Percentiles rank a stretch among this genome's conserved stretches.
Evolutionary conservation across 805 yeast genomes (phyloP).

Genomic region (Blastobotrys robertii): DNA sequence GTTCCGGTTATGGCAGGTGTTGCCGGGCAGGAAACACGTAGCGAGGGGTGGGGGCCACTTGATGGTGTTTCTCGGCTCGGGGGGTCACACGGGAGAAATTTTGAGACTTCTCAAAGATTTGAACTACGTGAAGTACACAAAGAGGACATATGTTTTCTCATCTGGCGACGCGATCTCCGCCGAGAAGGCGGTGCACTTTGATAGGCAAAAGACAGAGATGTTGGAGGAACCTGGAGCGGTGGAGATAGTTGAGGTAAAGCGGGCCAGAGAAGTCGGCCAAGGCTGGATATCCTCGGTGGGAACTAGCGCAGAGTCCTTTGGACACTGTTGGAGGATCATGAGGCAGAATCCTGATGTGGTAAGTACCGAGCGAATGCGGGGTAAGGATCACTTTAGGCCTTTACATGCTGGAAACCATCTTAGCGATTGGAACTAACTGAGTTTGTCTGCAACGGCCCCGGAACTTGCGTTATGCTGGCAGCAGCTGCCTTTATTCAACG

Average conservation of each 20-base stretch:
- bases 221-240: conserved; percentile 23
- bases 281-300: conserved; percentile 36
- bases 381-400: no score
- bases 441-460: conserved; percentile 69
- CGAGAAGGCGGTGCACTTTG: conserved; percentile 21
- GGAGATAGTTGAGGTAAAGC: conserved; percentile 30
- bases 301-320: conserved; percentile 35
- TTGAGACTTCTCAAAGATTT: conserved; percentile 46
- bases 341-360: conserved; percentile 31
- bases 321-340: conserved; percentile 24
- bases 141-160: conserved; percentile 31
- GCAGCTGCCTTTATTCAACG: conserved; percentile 45
- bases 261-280: conserved; percentile 60
- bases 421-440: neutral
- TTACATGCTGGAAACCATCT: neutral
- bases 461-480: conserved; percentile 64
- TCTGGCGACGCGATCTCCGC: conserved; percentile 45
- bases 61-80: conserved; percentile 79
- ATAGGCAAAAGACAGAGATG: conserved; percentile 11
- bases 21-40: conserved; percentile 4
- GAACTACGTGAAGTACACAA: conserved; percentile 19
- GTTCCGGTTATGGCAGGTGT: conserved; percentile 3
- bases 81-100: conserved; percentile 97
- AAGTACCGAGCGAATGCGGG: neutral
- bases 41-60: conserved; percentile 14